Conservation (phyloP, 306 rosid genomes). For the Malus domestica region DNA sequence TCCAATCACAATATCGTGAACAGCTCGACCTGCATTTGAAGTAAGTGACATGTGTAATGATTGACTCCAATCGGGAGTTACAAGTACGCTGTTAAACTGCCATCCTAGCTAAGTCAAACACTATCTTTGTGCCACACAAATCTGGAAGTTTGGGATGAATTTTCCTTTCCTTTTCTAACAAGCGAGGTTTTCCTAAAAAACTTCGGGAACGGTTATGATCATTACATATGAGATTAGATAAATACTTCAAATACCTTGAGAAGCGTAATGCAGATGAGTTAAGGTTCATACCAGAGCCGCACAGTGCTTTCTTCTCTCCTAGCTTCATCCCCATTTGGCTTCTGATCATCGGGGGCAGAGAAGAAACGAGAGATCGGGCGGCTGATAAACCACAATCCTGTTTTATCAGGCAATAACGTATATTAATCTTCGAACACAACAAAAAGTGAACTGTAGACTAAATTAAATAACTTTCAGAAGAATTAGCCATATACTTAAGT, state of each 20-base stretch:
- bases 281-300: conserved; percentile 48
- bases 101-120: neutral
- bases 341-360: conserved; percentile 58
- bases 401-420: conserved; percentile 7
- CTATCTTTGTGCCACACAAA: neutral
- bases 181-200: neutral
- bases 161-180: neutral
- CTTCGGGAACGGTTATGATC: neutral
- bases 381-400: conserved; percentile 60
- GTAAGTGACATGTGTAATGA: neutral
- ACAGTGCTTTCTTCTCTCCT: conserved; percentile 31
- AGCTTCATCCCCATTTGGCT: conserved; percentile 48
- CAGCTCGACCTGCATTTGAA: conserved; percentile 43
- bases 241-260: conserved; percentile 6
- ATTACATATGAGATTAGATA: neutral
- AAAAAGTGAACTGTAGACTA: neutral
- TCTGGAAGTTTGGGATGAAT: neutral
- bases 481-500: neutral
- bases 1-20: conserved; percentile 29
- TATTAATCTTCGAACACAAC: neutral
- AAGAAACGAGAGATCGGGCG: conserved; percentile 49
- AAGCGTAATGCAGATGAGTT: neutral
- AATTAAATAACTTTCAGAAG: neutral
- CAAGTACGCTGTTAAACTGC: neutral
- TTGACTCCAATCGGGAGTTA: conserved; percentile 1